A percentile compares a stretch with the other conserved stretches of the same genome.
Evolutionary conservation across 1,139 yeast species (phyloP).

Genomic region (Candida sojae): DNA sequence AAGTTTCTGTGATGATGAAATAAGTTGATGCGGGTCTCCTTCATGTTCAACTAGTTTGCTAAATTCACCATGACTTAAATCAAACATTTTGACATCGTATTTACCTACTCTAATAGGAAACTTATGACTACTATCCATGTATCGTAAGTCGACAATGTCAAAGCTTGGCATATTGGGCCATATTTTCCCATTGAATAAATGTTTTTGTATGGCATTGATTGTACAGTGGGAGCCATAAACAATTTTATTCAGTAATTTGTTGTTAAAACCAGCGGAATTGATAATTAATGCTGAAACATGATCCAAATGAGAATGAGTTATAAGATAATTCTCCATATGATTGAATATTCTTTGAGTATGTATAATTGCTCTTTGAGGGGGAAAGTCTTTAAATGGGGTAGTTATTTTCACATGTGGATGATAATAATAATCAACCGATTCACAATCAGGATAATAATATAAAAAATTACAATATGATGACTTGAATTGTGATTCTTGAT

Average conservation of each 20-base stretch:
- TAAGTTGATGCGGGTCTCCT: neutral
- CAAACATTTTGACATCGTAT: slow-evolving; percentile 33
- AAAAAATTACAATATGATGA: slow-evolving; percentile 18
- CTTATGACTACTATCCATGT: slow-evolving; percentile 18
- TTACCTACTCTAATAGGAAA: slow-evolving; percentile 17
- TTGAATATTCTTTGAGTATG: slow-evolving; percentile 32
- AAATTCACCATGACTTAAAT: slow-evolving; percentile 42
- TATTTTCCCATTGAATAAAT: slow-evolving; percentile 69
- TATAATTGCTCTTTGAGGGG: slow-evolving; percentile 7
- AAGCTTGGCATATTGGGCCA: slow-evolving; percentile 74
- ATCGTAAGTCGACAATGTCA: slow-evolving; percentile 27
- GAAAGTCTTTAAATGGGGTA: slow-evolving; percentile 31
- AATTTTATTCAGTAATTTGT: slow-evolving; percentile 19
- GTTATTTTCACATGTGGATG: slow-evolving; percentile 19
- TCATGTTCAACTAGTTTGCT: slow-evolving; percentile 4
- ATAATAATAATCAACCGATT: slow-evolving; percentile 10
- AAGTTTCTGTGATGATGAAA: neutral
- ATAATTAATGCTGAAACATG: slow-evolving; percentile 71
- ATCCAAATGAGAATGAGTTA: slow-evolving; percentile 86
- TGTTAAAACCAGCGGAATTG: slow-evolving; percentile 63
- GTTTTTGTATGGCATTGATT: slow-evolving; percentile 49
- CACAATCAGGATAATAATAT: slow-evolving; percentile 29
- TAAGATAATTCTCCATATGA: slow-evolving; percentile 47
- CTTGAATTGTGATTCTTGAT: slow-evolving; percentile 19
- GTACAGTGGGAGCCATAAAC: slow-evolving; percentile 60